These are phyloP conservation scores for Hanseniaspora thailandica DNA, from an alignment of 805 yeast species.

Conservation along the genomic window DNA sequence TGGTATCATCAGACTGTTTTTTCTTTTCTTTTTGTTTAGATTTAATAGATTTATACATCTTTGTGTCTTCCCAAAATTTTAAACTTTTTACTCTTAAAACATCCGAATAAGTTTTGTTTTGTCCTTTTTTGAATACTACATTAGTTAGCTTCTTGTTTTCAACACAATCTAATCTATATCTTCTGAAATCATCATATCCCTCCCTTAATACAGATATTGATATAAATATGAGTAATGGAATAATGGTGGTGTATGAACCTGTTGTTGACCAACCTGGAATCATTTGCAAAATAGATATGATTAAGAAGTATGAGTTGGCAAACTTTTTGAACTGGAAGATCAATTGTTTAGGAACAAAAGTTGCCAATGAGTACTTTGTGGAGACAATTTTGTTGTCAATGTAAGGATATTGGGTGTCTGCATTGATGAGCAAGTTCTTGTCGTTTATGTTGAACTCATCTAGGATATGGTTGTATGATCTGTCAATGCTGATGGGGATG, in stretches of 20 bases:
- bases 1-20: background rate
- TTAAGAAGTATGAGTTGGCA: slow-evolving; percentile 83
- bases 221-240: slow-evolving; percentile 77
- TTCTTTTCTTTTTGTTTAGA: background rate
- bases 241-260: slow-evolving; percentile 85
- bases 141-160: slow-evolving; percentile 55
- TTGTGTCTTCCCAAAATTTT: slow-evolving; percentile 3
- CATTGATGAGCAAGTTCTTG: background rate
- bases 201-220: slow-evolving; percentile 82
- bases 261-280: slow-evolving; percentile 97
- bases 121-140: slow-evolving; percentile 26
- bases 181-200: slow-evolving; percentile 82
- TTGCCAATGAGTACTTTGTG: slow-evolving; percentile 67
- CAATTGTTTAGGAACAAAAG: slow-evolving; percentile 79
- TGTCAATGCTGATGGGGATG: background rate
- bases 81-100: background rate
- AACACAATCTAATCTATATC: slow-evolving; percentile 73
- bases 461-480: background rate
- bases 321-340: slow-evolving; percentile 84
- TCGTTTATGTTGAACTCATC: background rate
- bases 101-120: slow-evolving; percentile 1
- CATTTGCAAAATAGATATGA: slow-evolving; percentile 86
- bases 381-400: slow-evolving; percentile 64
- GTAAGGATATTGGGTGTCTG: slow-evolving; percentile 38
- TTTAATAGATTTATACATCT: background rate